Base-by-base conservation (phyloP, 768 basidiomycete species). In the Naganishia friedmannii region DNA sequence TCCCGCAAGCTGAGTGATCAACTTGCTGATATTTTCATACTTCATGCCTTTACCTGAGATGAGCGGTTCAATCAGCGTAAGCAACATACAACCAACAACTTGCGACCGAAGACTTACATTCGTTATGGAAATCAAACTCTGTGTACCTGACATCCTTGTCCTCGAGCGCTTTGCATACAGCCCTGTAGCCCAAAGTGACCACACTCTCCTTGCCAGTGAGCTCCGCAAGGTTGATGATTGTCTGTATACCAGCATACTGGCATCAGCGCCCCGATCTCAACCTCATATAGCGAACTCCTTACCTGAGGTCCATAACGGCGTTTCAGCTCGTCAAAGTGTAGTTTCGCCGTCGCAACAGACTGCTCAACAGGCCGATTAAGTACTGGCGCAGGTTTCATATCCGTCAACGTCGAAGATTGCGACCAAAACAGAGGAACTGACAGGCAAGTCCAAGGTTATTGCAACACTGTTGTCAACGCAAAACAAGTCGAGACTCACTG, bases 351-450 rank as follows among this genome's bases (percentile, higher is more conserved):
- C 45, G 88, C 87, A 57, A 88, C 77, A 69, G 91, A 87, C 77
- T 93, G 89, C 7, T 84, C 84, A 63, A 86, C 86, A 0, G 91
- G 91, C 58, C 89, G 82, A 74, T 93, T 90, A 37, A 96, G 84
- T 8, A 88, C 82, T 0, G 94, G 94, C 1, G 91, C 87, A 3
- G 94, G 94, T 77, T 94, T 96, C 70, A 96, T 83, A 39, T 54
- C 57, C 7, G 71, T 72, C 31, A 72, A 88, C 88, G 80, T 90
- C 26, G 92, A 90, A 2, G 87, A 86, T 77, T 97, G 94, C 4
- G 88, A 90, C 94, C 94, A 97, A 78, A 88, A 94, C 31, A 97
- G 84, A 1, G 94, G 94, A 69, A 97, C 92, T 93, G 75, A 28
- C 23, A 73, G 12, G 60, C 60, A 45, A 72, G 63, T 57, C 53